These are phyloP conservation scores for Scheffersomyces ergatensis DNA, from an alignment of 805 yeast species.

Conservation along the genomic window DNA sequence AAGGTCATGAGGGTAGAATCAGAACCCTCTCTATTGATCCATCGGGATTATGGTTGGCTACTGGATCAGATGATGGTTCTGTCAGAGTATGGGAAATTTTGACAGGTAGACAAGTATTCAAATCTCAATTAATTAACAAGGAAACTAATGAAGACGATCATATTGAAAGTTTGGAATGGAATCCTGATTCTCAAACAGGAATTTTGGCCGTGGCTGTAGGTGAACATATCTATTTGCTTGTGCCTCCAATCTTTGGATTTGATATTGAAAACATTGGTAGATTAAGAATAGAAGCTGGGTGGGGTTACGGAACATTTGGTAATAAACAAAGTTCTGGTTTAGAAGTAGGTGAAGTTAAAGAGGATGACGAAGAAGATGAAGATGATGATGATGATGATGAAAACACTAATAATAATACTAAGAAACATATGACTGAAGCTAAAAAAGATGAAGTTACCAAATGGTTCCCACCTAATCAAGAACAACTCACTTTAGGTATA, in stretches of 20 bases:
- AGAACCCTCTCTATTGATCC: slow-evolving; percentile 85
- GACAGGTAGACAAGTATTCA: slow-evolving; percentile 91
- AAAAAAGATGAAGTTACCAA: slow-evolving; percentile 62
- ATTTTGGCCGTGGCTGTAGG: slow-evolving; percentile 83
- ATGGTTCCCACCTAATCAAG: slow-evolving; percentile 78
- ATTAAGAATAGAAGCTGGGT: slow-evolving; percentile 81
- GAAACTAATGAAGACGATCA: slow-evolving; percentile 67
- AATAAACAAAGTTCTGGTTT: slow-evolving; percentile 36
- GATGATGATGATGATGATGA: slow-evolving; percentile 7
- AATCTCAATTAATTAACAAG: slow-evolving; percentile 49
- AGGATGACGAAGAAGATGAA: slow-evolving; percentile 19
- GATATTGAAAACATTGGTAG: slow-evolving; percentile 81
- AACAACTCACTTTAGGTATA: slow-evolving; percentile 62
- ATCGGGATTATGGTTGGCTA: slow-evolving; percentile 90
- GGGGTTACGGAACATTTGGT: slow-evolving; percentile 77
- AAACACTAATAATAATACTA: slow-evolving; percentile 16
- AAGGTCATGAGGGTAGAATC: slow-evolving; percentile 81
- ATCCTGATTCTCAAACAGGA: slow-evolving; percentile 74
- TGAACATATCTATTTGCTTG: slow-evolving; percentile 70
- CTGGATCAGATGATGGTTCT: slow-evolving; percentile 96
- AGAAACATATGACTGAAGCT: slow-evolving; percentile 7
- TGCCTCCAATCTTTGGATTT: slow-evolving; percentile 90
- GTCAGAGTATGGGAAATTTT: slow-evolving; percentile 95
- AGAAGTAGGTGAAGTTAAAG: slow-evolving; percentile 40
- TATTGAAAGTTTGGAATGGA: slow-evolving; percentile 84